Evolutionary conservation across 169 alveolate species (phyloP), one percentile per base, ranked within the genome.

Genomic region (Cyclospora cayetanensis): DNA sequence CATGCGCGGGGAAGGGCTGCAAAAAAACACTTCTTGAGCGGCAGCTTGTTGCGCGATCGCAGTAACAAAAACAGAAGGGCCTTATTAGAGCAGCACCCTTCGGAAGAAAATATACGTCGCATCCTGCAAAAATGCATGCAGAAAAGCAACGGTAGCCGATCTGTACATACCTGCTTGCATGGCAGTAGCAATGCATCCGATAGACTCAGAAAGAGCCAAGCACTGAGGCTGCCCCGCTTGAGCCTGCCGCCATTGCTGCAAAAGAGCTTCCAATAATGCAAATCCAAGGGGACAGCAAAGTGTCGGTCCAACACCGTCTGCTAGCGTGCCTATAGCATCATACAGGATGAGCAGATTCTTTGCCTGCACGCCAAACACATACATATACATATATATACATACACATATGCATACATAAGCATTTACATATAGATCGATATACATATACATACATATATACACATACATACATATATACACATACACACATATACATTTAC

Each of bases 251-350:
- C 72, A 15, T 12, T 15, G 72, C 72, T 60, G 72, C 72, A 60
- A 31, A n/a, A 60, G n/a, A 60, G 18, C n/a, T 9, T 15, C 34
- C 72, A 60, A n/a, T 31, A 60, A n/a, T 7, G 34, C 27, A n/a
- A 12, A 15, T n/a, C 72, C 72, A n/a, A 60, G 72, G 4, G 72
- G 27, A n/a, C 72, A 60, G 72, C 72, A 41, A 5, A 93, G 85
- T 11, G 83, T 91, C 12, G 93, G 55, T 39, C 94, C 94, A 2
- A 94, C 96, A 43, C 93, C 70, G 77, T 94, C 96, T n/a, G 95
- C 95, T 85, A 95, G 79, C 3, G 96, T 93, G 22, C 98, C 97
- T 25, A 96, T 94, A 22, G 96, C 97, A 89, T 96, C 98, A 92
- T 95, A 96, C 39, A 96, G 93, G 65, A 96, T 94, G 91, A 95